phyloP scores from a whole-genome alignment of 805 yeast genomes.

The Starmerella geochares region DNA sequence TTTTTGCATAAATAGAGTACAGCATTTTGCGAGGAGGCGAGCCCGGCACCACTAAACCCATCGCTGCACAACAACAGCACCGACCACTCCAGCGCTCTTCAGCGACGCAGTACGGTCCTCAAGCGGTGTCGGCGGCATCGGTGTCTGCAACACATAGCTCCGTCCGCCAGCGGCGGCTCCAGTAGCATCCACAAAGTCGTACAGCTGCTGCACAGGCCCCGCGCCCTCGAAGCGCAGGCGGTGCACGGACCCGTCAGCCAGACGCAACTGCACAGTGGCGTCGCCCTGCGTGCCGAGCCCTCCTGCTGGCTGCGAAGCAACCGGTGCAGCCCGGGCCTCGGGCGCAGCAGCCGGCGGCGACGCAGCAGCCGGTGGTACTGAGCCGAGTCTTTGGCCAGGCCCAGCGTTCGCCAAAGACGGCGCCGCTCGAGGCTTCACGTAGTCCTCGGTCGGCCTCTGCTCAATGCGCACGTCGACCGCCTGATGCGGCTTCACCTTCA shows the following conservation, averaged over 20 bases:
- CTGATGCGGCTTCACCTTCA: slow-evolving; percentile 80
- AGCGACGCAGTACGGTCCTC: slow-evolving; percentile 49
- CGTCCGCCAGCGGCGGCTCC: slow-evolving; percentile 29
- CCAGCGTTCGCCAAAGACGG: slow-evolving; percentile 62
- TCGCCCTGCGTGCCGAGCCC: slow-evolving; percentile 42
- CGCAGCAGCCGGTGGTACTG: slow-evolving; percentile 48
- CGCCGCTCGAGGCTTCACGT: slow-evolving; percentile 51
- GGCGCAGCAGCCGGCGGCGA: slow-evolving; percentile 37
- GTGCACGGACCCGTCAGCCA: slow-evolving; percentile 58
- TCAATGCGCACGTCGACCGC: slow-evolving; percentile 86
- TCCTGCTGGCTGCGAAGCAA: slow-evolving; percentile 10
- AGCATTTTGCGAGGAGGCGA: neutral
- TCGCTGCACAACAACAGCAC: slow-evolving; percentile 69
- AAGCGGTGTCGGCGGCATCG: slow-evolving; percentile 73
- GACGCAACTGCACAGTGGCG: slow-evolving; percentile 66
- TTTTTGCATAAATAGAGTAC: neutral
- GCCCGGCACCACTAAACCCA: slow-evolving; percentile 9
- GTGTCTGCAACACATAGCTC: slow-evolving; percentile 57
- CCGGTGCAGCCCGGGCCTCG: no score
- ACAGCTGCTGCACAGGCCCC: slow-evolving; percentile 57
- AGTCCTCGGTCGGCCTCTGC: slow-evolving; percentile 72
- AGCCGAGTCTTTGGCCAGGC: slow-evolving; percentile 74
- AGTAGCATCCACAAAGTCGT: slow-evolving; percentile 50
- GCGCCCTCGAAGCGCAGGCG: slow-evolving; percentile 53
- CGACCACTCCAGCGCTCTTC: slow-evolving; percentile 63